phyloP scores from a whole-genome alignment of 768 basidiomycete genomes.

The Calocybe gangraenosa region DNA sequence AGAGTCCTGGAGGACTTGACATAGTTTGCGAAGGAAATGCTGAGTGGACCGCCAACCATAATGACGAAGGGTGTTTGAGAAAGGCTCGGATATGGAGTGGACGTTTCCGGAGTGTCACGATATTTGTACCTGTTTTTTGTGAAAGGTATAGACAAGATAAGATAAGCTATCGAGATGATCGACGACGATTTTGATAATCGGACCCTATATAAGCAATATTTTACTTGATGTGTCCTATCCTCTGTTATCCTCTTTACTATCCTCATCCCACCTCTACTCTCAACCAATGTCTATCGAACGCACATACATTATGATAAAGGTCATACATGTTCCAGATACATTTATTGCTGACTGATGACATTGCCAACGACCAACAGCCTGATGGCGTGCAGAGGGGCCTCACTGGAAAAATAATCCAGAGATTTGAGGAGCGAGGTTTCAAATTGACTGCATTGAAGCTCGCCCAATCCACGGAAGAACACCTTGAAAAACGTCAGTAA shows the following conservation, averaged over 20 bases:
- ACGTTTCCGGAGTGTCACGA: slow-evolving; percentile 33
- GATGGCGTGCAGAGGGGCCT: slow-evolving; percentile 98
- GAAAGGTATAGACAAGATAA: slow-evolving; percentile 26
- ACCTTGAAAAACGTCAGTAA: slow-evolving; percentile 83
- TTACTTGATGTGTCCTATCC: slow-evolving; percentile 11
- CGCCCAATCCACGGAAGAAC: slow-evolving; percentile 69
- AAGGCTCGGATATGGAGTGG: slow-evolving; percentile 20
- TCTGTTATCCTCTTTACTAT: slow-evolving; percentile 17
- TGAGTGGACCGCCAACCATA: slow-evolving; percentile 57
- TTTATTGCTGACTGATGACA: slow-evolving; percentile 12
- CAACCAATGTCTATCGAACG: slow-evolving; percentile 76
- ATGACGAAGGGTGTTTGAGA: slow-evolving; percentile 21
- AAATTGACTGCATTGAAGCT: slow-evolving; percentile 96
- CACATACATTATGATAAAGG: slow-evolving; percentile 99
- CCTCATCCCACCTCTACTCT: too few species aligned
- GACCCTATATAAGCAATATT: too few species aligned
- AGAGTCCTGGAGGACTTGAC: slow-evolving; percentile 68
- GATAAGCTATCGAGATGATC: slow-evolving; percentile 27
- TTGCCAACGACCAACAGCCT: slow-evolving; percentile 53
- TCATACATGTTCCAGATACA: slow-evolving; percentile 20
- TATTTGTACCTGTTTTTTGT: slow-evolving; percentile 47
- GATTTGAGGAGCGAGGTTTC: slow-evolving; percentile 98
- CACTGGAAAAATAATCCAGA: slow-evolving; percentile 90
- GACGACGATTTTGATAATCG: slow-evolving; percentile 32
- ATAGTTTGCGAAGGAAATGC: slow-evolving; percentile 72